phyloP scores from a whole-genome alignment of 2,329 filamentous ascomycete genomes.

The Hymenoscyphus scutula region DNA sequence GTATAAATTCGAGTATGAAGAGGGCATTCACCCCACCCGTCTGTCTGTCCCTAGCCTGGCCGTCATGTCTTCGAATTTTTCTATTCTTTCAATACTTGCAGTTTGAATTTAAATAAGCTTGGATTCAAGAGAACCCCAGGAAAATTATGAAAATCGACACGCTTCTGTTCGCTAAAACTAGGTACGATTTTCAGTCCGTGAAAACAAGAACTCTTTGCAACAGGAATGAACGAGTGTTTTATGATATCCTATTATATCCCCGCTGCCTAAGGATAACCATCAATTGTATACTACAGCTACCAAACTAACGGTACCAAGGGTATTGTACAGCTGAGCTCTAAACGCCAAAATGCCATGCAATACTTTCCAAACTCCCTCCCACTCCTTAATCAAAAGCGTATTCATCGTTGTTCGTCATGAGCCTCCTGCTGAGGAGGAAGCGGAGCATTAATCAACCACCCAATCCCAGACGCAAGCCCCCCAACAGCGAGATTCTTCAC shows the following conservation, averaged over 20 bases:
- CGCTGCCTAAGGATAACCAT: background rate
- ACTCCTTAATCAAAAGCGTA: background rate
- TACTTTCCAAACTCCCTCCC: background rate
- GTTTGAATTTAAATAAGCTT: too few species aligned
- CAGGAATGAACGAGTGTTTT: background rate
- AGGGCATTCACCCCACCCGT: too few species aligned
- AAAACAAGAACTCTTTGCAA: background rate
- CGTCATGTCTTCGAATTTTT: too few species aligned
- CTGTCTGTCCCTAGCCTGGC: too few species aligned
- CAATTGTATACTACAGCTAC: background rate
- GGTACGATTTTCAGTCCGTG: too few species aligned
- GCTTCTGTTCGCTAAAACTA: too few species aligned
- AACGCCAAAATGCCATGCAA: background rate
- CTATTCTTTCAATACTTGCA: too few species aligned
- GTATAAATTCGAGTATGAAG: too few species aligned
- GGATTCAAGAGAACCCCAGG: too few species aligned
- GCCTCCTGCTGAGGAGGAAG: slow-evolving; percentile 32
- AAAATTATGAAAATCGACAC: too few species aligned
- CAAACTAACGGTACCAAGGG: background rate
- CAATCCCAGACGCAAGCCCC: slow-evolving; percentile 64
- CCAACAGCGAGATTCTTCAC: slow-evolving; percentile 64
- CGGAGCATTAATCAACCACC: slow-evolving; percentile 62
- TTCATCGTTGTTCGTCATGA: background rate
- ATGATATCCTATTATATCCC: background rate
- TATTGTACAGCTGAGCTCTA: slow-evolving; percentile 5